Evolutionary conservation across 2,329 filamentous ascomycete genomes (phyloP).

Genomic region (Fusarium piperis): DNA sequence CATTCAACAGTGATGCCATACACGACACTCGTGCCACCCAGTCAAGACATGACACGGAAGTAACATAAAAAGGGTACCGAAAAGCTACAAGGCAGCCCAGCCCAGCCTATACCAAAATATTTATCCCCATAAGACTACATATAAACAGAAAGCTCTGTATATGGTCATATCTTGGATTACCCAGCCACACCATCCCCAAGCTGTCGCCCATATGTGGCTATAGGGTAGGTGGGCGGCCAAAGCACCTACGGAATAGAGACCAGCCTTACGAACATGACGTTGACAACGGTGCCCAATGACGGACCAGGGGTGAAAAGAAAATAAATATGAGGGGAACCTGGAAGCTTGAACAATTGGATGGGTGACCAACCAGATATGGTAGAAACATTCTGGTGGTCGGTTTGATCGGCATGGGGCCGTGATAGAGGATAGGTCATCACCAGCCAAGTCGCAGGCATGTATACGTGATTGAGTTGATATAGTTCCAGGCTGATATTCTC

Average conservation of each 20-base stretch:
- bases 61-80: neutral
- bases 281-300: neutral
- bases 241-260: too few species aligned
- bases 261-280: too few species aligned
- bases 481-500: neutral
- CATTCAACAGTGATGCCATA: neutral
- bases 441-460: neutral
- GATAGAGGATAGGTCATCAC: neutral
- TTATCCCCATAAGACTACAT: neutral
- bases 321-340: too few species aligned
- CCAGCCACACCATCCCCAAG: neutral
- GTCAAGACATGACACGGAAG: neutral
- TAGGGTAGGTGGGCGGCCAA: too few species aligned
- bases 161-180: neutral
- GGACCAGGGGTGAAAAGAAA: too few species aligned
- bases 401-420: too few species aligned
- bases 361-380: neutral
- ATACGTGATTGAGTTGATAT: too few species aligned
- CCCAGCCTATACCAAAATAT: too few species aligned
- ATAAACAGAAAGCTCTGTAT: neutral
- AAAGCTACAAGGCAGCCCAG: neutral
- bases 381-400: too few species aligned
- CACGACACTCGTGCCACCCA: neutral
- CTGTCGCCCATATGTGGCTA: fast-evolving
- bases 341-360: neutral